Evolutionary conservation across 2,329 filamentous ascomycete genomes (phyloP), one percentile per base, ranked within the genome.

Genomic region (Seiridium unicorne): DNA sequence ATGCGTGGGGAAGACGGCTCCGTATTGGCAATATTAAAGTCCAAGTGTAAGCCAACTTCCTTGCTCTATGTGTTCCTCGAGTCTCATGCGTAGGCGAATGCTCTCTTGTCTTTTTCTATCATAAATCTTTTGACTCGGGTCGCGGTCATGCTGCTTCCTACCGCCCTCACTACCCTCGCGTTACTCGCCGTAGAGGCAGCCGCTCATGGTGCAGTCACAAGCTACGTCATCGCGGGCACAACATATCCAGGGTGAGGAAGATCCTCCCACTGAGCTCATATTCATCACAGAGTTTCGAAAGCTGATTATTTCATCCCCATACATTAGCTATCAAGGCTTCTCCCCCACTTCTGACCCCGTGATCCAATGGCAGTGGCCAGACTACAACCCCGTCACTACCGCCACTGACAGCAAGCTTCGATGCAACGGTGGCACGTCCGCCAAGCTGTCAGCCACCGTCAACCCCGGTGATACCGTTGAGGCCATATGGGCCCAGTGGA

Each of bases 361-460:
- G n/a, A 85, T 85, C 68, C 80, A 86, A 70, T 73, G 82, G 48
- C 81, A 85, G 74, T 85, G 83, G 83, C 77, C 79, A 13, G 75
- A 82, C 73, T 85, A 85, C 74, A 81, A 85, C 73, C 83, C 83
- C 5, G 80, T 81, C 63, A 76, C 79, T 70, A 75, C 73, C 5
- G 76, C 80, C 59, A 76, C 70, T n/a, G 78, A 81, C 68, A 66
- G 72, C 57, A 81, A 79, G 68, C 79, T 85, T 68, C 81, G 80
- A 62, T 85, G 83, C 75, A 85, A 85, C 68, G 82, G 81, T 57
- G 82, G 83, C 60, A 76, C 78, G 60, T 76, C 79, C 34, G 76
- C 82, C 5, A 72, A 74, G 1, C 69, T 80, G 5, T 72, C 71
- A 40, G 83, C 80, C 1, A 72, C 74, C 38, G 72, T 83, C 60